These are phyloP conservation scores for Arthroderma sp. DNA, from an alignment of 2,329 filamentous ascomycete genomes.

Conservation along the genomic window DNA sequence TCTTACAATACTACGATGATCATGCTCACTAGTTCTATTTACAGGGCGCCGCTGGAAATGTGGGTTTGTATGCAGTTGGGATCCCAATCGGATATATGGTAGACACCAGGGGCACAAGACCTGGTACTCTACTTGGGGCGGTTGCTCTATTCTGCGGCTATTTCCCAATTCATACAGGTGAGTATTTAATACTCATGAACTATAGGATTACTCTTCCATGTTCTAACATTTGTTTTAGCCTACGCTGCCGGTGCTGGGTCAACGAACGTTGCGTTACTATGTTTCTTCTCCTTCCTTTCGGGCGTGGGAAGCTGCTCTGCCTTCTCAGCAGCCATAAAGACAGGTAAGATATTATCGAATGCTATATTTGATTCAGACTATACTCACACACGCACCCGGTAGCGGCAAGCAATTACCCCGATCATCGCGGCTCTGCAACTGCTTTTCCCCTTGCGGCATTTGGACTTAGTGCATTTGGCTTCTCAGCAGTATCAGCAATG, in stretches of 20 bases:
- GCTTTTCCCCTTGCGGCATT: slow-evolving; percentile 88
- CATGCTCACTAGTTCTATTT: slow-evolving; percentile 14
- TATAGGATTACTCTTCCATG: too few species aligned
- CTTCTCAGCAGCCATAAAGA: slow-evolving; percentile 81
- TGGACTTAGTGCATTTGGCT: slow-evolving; percentile 92
- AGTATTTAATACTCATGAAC: slow-evolving; percentile 6
- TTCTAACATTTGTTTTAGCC: slow-evolving; percentile 36
- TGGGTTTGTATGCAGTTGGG: slow-evolving; percentile 88
- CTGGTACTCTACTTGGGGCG: slow-evolving; percentile 64
- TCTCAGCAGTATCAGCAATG: slow-evolving; percentile 65
- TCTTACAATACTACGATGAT: not conserved
- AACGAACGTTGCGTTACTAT: slow-evolving; percentile 49
- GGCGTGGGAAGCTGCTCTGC: slow-evolving; percentile 82
- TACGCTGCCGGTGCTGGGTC: slow-evolving; percentile 56
- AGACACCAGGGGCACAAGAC: slow-evolving; percentile 67
- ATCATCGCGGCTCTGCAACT: slow-evolving; percentile 82
- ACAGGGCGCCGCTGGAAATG: slow-evolving; percentile 43
- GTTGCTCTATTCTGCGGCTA: slow-evolving; percentile 67
- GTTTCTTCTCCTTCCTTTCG: slow-evolving; percentile 73
- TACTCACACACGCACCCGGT: slow-evolving; percentile 13
- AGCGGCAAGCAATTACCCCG: slow-evolving; percentile 82
- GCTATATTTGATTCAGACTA: too few species aligned
- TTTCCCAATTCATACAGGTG: slow-evolving; percentile 61
- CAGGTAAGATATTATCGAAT: slow-evolving; percentile 31
- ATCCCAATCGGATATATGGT: slow-evolving; percentile 82